phyloP scores from a whole-genome alignment of 805 yeast genomes.

The Kuraishia hungarica region DNA sequence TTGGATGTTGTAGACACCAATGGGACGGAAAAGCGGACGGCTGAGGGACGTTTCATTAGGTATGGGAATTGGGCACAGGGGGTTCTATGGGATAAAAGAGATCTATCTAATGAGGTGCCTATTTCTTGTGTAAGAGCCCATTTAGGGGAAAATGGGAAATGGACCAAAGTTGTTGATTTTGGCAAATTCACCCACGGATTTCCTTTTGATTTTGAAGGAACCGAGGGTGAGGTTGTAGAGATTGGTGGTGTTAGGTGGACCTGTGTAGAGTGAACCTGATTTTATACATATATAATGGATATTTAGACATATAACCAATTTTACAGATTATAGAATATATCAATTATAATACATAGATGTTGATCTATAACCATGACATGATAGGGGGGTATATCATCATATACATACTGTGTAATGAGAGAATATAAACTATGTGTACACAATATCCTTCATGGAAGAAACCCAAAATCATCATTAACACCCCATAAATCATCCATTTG shows the following conservation, averaged over 20 bases:
- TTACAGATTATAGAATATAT: no score
- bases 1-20: slow-evolving; percentile 18
- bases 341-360: not conserved
- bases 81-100: slow-evolving; percentile 15
- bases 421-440: no score
- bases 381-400: no score
- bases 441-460: slow-evolving; percentile 27
- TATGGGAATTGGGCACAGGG: slow-evolving; percentile 50
- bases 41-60: slow-evolving; percentile 34
- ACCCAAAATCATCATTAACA: slow-evolving; percentile 39
- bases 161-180: not conserved
- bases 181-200: not conserved
- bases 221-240: not conserved
- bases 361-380: no score
- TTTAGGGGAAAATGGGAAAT: not conserved
- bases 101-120: not conserved
- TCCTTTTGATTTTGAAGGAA: slow-evolving; percentile 1
- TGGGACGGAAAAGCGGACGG: slow-evolving; percentile 11
- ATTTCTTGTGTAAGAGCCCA: not conserved
- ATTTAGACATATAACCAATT: no score
- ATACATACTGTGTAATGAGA: no score
- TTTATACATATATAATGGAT: not conserved
- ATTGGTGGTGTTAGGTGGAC: slow-evolving; percentile 2
- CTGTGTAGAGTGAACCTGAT: slow-evolving; percentile 3
- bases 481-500: slow-evolving; percentile 37